Percentiles rank a stretch among this genome's conserved stretches.
phyloP scores from a whole-genome alignment of 176 grass and related monocot species.

The Lolium rigidum region DNA sequence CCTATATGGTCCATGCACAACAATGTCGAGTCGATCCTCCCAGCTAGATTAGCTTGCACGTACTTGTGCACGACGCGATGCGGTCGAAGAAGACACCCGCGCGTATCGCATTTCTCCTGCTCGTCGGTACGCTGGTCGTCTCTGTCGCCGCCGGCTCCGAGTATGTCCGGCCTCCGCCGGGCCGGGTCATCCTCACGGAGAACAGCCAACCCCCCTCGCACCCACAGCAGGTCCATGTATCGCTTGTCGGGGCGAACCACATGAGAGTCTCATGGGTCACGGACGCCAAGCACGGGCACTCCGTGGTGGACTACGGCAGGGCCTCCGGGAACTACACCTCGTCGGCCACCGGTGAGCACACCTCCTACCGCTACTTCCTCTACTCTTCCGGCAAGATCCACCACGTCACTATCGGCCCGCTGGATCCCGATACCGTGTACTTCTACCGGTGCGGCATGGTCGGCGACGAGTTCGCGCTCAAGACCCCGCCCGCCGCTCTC shows the following conservation, averaged over 20 bases:
- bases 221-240: conserved; percentile 90
- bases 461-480: conserved; percentile 72
- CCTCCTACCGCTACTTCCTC: conserved; percentile 82
- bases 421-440: conserved; percentile 68
- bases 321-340: conserved; percentile 52
- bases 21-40: background rate
- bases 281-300: conserved; percentile 57
- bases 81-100: background rate
- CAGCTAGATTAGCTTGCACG: background rate
- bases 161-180: conserved; percentile 61
- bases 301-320: conserved; percentile 72
- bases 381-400: conserved; percentile 93
- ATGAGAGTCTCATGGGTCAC: conserved; percentile 85
- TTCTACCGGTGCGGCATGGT: conserved; percentile 77
- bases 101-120: background rate
- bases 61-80: background rate
- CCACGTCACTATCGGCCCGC: conserved; percentile 87
- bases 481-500: conserved; percentile 66
- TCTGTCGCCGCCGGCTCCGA: background rate
- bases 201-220: conserved; percentile 56
- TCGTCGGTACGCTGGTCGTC: conserved; percentile 14
- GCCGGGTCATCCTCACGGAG: conserved; percentile 56
- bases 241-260: conserved; percentile 49
- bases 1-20: conserved; percentile 36
- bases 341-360: conserved; percentile 65